A percentile compares a stretch with the other conserved stretches of the same genome.
Evolutionary conservation across 2,329 filamentous ascomycete genomes (phyloP).

Genomic region (Colletotrichum costaricense): DNA sequence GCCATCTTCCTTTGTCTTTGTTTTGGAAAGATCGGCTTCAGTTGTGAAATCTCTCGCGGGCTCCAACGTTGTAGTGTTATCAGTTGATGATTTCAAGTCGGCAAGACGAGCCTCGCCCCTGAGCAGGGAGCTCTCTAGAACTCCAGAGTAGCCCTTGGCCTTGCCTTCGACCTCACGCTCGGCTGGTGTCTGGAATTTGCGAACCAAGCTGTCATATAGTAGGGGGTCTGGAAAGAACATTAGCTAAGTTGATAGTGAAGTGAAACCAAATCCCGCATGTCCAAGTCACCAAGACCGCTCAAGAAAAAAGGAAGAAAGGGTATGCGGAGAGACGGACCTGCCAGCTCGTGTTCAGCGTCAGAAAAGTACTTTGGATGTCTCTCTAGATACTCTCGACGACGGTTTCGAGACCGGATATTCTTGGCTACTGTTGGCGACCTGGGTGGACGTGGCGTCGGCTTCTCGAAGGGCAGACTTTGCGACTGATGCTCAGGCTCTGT

Average conservation of each 20-base stretch:
- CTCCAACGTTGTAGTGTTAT: neutral
- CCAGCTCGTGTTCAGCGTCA: conserved; percentile 65
- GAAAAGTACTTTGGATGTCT: conserved; percentile 78
- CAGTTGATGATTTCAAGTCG: conserved; percentile 46
- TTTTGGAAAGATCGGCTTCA: conserved; percentile 48
- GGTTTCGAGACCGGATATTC: conserved; percentile 75
- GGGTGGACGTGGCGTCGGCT: conserved; percentile 56
- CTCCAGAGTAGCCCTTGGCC: conserved; percentile 80
- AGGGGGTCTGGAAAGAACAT: conserved; percentile 69
- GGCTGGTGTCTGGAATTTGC: conserved; percentile 77
- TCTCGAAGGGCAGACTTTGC: conserved; percentile 39
- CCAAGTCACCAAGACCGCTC: too few relatives aligned
- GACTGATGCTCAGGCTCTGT: neutral
- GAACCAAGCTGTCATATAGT: conserved; percentile 83
- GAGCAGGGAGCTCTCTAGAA: conserved; percentile 81
- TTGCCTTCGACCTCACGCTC: conserved; percentile 81
- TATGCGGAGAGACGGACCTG: conserved; percentile 51
- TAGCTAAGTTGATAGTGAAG: neutral
- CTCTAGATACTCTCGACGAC: conserved; percentile 81
- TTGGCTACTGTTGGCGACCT: conserved; percentile 54
- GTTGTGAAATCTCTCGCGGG: neutral
- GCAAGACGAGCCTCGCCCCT: conserved; percentile 82
- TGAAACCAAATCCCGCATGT: neutral
- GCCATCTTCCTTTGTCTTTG: conserved; percentile 73
- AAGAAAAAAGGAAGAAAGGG: neutral